Conservation (phyloP, 176 grass and related monocot genomes). For the Eleusine coracana region DNA sequence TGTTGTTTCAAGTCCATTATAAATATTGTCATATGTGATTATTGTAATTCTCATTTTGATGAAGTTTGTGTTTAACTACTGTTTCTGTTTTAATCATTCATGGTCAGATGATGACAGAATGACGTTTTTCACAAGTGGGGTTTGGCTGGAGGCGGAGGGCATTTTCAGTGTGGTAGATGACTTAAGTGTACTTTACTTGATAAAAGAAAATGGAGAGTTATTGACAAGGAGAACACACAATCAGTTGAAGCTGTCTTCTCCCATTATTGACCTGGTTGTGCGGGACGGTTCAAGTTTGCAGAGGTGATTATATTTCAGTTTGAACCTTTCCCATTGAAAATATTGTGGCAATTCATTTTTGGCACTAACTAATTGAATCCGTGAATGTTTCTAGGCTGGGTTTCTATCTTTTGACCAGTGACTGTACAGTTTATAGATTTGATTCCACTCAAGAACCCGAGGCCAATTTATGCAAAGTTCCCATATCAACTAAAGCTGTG, state of each 20-base stretch:
- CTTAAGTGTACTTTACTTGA: slow-evolving; percentile 68
- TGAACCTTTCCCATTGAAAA: slow-evolving; percentile 19
- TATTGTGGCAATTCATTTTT: slow-evolving; percentile 31
- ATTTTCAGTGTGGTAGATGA: slow-evolving; percentile 76
- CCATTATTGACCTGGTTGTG: slow-evolving; percentile 57
- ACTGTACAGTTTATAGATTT: slow-evolving; percentile 70
- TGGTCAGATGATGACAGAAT: slow-evolving; percentile 74
- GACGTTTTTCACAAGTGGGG: slow-evolving; percentile 65
- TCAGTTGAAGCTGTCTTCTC: slow-evolving; percentile 72
- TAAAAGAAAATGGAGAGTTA: slow-evolving; percentile 78
- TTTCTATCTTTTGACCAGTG: slow-evolving; percentile 65
- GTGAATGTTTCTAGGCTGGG: slow-evolving; percentile 58
- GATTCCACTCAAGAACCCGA: slow-evolving; percentile 58
- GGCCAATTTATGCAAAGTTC: slow-evolving; percentile 42
- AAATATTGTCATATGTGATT: no score
- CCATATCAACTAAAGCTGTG: slow-evolving; percentile 48
- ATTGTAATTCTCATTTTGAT: no score
- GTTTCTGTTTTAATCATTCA: slow-evolving; percentile 45
- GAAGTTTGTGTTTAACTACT: no score
- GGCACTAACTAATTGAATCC: slow-evolving; percentile 38
- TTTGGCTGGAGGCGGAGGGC: slow-evolving; percentile 76
- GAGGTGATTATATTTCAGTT: slow-evolving; percentile 51
- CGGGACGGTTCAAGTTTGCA: slow-evolving; percentile 58
- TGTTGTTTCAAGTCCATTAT: no score
- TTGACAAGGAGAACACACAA: slow-evolving; percentile 66